Conservation (phyloP, 352 stramenopile species). For the Globisporangium cederbergense region DNA sequence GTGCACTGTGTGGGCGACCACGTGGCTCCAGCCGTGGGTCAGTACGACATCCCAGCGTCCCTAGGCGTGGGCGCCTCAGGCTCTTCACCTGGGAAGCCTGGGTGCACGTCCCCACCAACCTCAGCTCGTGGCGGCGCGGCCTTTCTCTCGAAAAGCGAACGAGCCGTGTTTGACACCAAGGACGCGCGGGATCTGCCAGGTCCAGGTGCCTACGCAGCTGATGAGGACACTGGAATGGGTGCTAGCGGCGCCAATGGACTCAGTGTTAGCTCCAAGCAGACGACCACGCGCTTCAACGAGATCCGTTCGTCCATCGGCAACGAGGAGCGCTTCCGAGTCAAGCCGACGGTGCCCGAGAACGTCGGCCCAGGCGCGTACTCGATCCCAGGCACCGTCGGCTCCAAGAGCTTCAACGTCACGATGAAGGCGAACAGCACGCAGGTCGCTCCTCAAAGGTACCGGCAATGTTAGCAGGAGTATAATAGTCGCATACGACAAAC, state of each 20-base stretch:
- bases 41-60: conserved; percentile 36
- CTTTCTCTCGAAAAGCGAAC: conserved; percentile 46
- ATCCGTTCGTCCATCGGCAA: conserved; percentile 43
- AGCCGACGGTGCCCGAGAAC: conserved; percentile 37
- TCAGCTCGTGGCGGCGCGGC: conserved; percentile 17
- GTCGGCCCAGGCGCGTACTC: conserved; percentile 53
- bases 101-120: background rate
- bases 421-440: conserved; percentile 21
- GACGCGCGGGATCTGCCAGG: conserved; percentile 41
- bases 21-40: conserved; percentile 39
- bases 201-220: conserved; percentile 40
- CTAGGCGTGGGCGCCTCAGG: background rate
- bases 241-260: background rate
- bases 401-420: conserved; percentile 70
- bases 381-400: conserved; percentile 51
- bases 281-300: conserved; percentile 30
- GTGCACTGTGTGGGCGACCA: conserved; percentile 49
- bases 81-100: conserved; percentile 7
- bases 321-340: conserved; percentile 49
- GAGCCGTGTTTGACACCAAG: conserved; percentile 40
- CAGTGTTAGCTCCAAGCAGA: background rate
- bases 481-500: background rate
- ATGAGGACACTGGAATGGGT: conserved; percentile 10
- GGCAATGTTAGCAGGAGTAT: background rate
- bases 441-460: background rate